A percentile compares a stretch with the other conserved stretches of the same genome.
Conservation (phyloP, 805 yeast species). For the Phaffomyces opuntiae region DNA sequence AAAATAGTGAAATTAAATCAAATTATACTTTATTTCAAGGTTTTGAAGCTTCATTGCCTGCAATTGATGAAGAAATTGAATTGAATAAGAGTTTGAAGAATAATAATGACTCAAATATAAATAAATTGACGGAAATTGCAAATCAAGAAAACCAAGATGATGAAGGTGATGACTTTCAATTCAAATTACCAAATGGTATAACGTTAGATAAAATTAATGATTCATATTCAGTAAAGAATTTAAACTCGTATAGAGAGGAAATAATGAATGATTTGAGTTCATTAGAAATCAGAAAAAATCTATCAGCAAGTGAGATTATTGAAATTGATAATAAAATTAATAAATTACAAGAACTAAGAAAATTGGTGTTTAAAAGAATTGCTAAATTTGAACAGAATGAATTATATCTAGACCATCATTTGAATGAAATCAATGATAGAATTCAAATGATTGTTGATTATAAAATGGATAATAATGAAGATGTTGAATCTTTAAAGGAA, state of each 20-base stretch:
- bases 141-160: constrained; percentile 17
- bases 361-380: constrained; percentile 49
- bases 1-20: constrained; percentile 15
- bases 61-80: constrained; percentile 38
- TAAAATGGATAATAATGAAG: constrained; percentile 26
- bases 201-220: constrained; percentile 34
- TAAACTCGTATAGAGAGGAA: constrained; percentile 30
- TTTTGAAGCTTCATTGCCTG: constrained; percentile 51
- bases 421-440: constrained; percentile 37
- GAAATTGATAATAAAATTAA: constrained; percentile 56
- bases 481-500: constrained; percentile 4
- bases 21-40: constrained; percentile 63
- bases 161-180: constrained; percentile 13
- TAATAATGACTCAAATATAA: constrained; percentile 13
- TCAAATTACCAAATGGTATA: constrained; percentile 33
- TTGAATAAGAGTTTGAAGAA: constrained; percentile 18
- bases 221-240: constrained; percentile 34
- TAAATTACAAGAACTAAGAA: constrained; percentile 43
- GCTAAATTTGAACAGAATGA: constrained; percentile 58
- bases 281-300: constrained; percentile 54
- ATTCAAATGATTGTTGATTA: constrained; percentile 37
- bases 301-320: constrained; percentile 55
- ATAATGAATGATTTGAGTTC: constrained; percentile 44
- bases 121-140: constrained; percentile 16
- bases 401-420: constrained; percentile 42